phyloP scores from a whole-genome alignment of 2,329 filamentous ascomycete genomes.

The Clonostachys solani region DNA sequence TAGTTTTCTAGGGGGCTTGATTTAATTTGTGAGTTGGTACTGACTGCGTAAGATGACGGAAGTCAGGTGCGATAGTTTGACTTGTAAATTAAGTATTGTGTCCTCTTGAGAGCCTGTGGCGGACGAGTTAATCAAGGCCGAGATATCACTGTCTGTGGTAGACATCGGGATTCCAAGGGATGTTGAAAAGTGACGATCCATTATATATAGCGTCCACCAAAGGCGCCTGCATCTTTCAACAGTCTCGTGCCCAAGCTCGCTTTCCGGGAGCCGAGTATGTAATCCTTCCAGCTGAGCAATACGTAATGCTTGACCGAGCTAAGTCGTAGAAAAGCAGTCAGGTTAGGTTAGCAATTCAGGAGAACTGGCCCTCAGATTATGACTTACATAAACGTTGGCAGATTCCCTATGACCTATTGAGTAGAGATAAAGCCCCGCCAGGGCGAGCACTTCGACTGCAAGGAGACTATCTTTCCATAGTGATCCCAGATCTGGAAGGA shows the following conservation, averaged over 20 bases:
- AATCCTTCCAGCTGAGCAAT: conserved; percentile 34
- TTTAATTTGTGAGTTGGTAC: not conserved
- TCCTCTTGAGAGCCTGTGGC: conserved; percentile 17
- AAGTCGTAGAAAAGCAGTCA: not conserved
- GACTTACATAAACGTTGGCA: conserved; percentile 18
- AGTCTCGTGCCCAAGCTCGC: conserved; percentile 21
- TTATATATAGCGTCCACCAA: conserved; percentile 35
- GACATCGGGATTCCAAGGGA: conserved; percentile 30
- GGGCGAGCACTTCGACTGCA: conserved; percentile 27
- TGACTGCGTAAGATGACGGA: conserved; percentile 28
- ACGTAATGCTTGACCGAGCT: conserved; percentile 32
- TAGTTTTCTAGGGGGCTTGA: not conserved
- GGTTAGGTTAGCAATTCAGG: not conserved
- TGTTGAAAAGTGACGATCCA: conserved; percentile 31
- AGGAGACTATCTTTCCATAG: conserved; percentile 29
- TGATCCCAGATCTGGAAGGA: conserved; percentile 24
- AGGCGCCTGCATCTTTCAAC: conserved; percentile 25
- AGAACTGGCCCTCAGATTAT: not conserved
- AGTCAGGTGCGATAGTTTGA: conserved; percentile 24
- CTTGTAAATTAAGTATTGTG: conserved; percentile 23
- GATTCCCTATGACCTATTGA: conserved; percentile 28
- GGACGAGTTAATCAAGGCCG: conserved; percentile 19
- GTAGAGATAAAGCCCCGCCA: conserved; percentile 29
- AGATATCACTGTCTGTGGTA: conserved; percentile 30
- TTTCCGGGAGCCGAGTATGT: conserved; percentile 31